Base-by-base conservation (phyloP, 1,284 basidiomycete genomes). In the Boletellus sp. region DNA sequence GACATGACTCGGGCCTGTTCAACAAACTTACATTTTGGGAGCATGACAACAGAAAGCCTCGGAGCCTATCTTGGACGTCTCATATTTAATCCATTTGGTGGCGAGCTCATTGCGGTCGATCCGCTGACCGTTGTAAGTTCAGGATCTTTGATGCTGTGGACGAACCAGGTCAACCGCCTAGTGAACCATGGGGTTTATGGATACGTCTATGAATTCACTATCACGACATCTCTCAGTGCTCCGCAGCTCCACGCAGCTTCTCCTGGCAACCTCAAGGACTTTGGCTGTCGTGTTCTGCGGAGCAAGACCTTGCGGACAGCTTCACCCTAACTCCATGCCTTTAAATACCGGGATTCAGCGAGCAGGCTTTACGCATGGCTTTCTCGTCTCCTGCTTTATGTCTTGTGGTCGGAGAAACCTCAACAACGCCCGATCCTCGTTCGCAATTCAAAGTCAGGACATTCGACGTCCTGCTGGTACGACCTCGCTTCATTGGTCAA, bases 311-410 rank as follows among this genome's bases (percentile, higher is more conserved):
- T 52, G 36, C 51, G 65, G 54, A 60, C 21, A 36, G 18, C 37
- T 33, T 55, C 49, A 39, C 47, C 53, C 54, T 51, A 52, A 28
- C 28, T 50, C 59, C 62, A 54, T 38, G 53, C 57, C 52, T 61
- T 67, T 66, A 66, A 67, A 64, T 64, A 64, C 53, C 37, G 46
- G 22, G 54, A 52, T 50, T 33, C 66, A 68, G 11, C 65, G 66
- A 49, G 60, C 61, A 39, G 71, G 50, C 61, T 70, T 39, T 60
- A 52, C 16, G 60, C 64, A 19, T 76, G 74, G 74, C 68, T 77
- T 50, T 66, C 68, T n/a, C 61, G 68, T 47, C 59, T 71, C 37
- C 62, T 73, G 46, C 64, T 76, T 50, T 67, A 64, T 54, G 69
- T 65, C n/a, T 51, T 71, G 53, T 59, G 62, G 36, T 66, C 68